Conservation (phyloP, 331 rosid species). For the Quercus phellos region DNA sequence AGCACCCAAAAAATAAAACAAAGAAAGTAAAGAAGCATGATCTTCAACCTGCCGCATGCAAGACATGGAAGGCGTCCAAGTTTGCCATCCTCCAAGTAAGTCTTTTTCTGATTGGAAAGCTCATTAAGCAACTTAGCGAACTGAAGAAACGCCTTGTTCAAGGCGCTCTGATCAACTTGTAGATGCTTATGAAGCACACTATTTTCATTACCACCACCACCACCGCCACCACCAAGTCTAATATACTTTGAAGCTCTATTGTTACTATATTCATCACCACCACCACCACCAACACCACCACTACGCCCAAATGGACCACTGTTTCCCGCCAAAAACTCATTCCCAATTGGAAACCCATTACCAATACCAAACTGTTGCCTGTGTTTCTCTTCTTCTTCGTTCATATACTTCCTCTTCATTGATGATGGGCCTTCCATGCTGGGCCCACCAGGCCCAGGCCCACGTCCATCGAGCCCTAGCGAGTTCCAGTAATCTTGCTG, state of each 20-base stretch:
- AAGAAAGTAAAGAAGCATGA: neutral
- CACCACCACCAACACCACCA: slow-evolving; percentile 3
- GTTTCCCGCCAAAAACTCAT: slow-evolving; percentile 40
- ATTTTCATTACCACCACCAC: slow-evolving; percentile 17
- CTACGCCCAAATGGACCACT: slow-evolving; percentile 43
- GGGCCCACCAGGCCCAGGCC: slow-evolving; percentile 5
- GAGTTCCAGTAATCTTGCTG: slow-evolving; percentile 63
- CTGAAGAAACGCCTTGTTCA: slow-evolving; percentile 68
- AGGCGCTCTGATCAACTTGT: slow-evolving; percentile 61
- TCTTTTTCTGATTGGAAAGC: slow-evolving; percentile 53
- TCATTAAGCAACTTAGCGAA: slow-evolving; percentile 63
- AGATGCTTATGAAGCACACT: slow-evolving; percentile 36
- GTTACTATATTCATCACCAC: slow-evolving; percentile 24
- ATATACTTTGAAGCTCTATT: slow-evolving; percentile 49
- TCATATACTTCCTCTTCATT: slow-evolving; percentile 46
- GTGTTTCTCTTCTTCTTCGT: slow-evolving; percentile 48
- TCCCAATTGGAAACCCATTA: slow-evolving; percentile 42
- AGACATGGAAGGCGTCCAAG: slow-evolving; percentile 68
- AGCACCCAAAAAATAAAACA: slow-evolving; percentile 1
- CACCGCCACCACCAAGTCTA: slow-evolving; percentile 43
- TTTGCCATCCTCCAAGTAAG: slow-evolving; percentile 71
- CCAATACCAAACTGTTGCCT: slow-evolving; percentile 45
- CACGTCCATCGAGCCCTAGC: slow-evolving; percentile 48
- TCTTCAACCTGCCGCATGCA: slow-evolving; percentile 78
- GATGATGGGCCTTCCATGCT: slow-evolving; percentile 29